Conservation (phyloP, 495 filamentous ascomycete genomes). For the Pseudevernia furfuracea region DNA sequence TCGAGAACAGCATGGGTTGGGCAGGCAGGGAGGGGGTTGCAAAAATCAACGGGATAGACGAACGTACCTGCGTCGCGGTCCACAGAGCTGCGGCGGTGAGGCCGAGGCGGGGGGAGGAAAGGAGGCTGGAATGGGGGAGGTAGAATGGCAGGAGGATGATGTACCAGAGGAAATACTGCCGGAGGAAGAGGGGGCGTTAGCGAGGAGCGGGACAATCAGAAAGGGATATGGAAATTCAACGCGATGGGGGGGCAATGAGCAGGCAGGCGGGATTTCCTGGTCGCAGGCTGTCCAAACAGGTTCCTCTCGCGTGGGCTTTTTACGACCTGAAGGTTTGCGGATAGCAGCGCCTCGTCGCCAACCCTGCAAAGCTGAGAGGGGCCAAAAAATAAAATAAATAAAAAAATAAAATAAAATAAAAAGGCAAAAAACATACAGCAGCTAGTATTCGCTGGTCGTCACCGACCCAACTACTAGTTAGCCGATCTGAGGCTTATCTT, state of each 20-base stretch:
- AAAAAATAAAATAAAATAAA: too few species aligned
- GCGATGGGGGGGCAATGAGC: too few species aligned
- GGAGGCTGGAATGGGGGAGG: conserved; percentile 67
- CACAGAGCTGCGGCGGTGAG: conserved; percentile 58
- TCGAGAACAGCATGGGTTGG: neutral
- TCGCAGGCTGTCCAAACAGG: too few species aligned
- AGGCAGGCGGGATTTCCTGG: neutral
- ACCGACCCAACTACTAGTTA: conserved; percentile 30
- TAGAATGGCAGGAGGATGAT: conserved; percentile 87
- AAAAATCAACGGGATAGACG: too few species aligned
- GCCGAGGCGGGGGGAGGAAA: conserved; percentile 51
- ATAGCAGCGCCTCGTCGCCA: conserved; percentile 3
- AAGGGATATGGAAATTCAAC: neutral
- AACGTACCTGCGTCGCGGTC: conserved; percentile 56
- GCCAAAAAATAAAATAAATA: neutral
- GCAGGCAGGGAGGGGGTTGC: neutral
- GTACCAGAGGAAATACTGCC: conserved; percentile 96
- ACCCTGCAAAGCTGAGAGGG: neutral
- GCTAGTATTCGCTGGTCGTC: conserved; percentile 26
- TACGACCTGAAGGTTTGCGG: too few species aligned
- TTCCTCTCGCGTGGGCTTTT: too few species aligned
- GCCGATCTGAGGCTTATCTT: conserved; percentile 26
- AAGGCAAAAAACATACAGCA: conserved; percentile 28
- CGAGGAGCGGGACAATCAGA: neutral
- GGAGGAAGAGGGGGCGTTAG: neutral